Evolutionary conservation across 2,329 filamentous ascomycete species (phyloP).

Genomic region (Phoma sp.): DNA sequence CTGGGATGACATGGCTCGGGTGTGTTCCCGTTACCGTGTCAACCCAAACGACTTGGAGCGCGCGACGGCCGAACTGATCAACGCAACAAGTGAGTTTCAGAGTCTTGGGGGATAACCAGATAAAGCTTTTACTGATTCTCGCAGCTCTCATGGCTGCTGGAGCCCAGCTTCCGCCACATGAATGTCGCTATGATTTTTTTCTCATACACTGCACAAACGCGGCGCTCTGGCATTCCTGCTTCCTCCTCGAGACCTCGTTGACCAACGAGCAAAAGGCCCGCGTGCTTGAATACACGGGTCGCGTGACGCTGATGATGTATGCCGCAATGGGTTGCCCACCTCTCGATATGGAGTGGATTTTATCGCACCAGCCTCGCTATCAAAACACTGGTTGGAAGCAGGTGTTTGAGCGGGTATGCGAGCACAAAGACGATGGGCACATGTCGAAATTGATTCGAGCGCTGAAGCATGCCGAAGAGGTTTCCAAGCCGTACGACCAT

Average conservation of each 20-base stretch:
- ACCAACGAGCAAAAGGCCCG: slow-evolving; percentile 10
- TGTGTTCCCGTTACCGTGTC: slow-evolving; percentile 3
- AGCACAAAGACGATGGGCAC: slow-evolving; percentile 11
- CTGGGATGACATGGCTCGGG: not conserved
- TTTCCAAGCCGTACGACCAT: slow-evolving; percentile 6
- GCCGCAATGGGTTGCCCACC: slow-evolving; percentile 7
- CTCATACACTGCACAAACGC: slow-evolving; percentile 4
- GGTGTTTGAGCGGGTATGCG: slow-evolving; percentile 7
- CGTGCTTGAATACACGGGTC: slow-evolving; percentile 12
- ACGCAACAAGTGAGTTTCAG: not conserved
- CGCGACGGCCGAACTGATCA: slow-evolving; percentile 6
- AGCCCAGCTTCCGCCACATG: slow-evolving; percentile 1
- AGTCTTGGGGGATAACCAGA: not conserved
- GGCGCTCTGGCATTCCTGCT: slow-evolving; percentile 2
- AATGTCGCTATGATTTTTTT: slow-evolving; percentile 9
- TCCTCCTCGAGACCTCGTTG: slow-evolving; percentile 3
- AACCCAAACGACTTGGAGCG: slow-evolving; percentile 3
- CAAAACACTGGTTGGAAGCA: not conserved
- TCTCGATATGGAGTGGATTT: slow-evolving; percentile 3
- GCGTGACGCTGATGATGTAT: slow-evolving; percentile 7
- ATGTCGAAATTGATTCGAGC: slow-evolving; percentile 10
- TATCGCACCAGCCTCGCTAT: not conserved
- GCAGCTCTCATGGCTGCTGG: slow-evolving; percentile 3
- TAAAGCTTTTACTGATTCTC: not conserved
- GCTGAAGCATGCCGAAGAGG: not conserved